Evolutionary conservation across 306 rosid species (phyloP).

Genomic region (Cicer pinnatifidum): DNA sequence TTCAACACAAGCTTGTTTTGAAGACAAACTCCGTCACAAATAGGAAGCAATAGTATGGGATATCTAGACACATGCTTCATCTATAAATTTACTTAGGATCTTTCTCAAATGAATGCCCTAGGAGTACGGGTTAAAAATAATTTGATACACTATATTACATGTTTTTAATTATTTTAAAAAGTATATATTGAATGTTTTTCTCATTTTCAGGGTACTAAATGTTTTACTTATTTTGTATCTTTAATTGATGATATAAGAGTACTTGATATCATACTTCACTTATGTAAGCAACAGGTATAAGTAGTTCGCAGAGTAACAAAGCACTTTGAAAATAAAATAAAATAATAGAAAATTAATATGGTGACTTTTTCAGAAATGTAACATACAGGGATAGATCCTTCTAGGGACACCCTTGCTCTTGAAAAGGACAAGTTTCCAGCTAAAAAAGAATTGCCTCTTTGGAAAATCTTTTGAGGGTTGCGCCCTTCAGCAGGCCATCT

Average conservation of each 20-base stretch:
- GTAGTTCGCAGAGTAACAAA: conserved; percentile 33
- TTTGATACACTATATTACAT: not conserved
- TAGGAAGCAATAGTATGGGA: conserved; percentile 13
- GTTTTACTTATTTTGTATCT: not conserved
- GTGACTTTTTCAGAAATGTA: conserved; percentile 21
- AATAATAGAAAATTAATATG: conserved; percentile 15
- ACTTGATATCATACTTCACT: conserved; percentile 12
- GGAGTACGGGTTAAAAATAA: not conserved
- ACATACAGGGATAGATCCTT: conserved; percentile 93
- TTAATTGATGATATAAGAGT: not conserved
- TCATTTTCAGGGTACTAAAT: conserved; percentile 21
- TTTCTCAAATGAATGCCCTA: conserved; percentile 2
- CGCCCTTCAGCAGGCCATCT: conserved; percentile 91
- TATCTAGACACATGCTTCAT: conserved; percentile 31
- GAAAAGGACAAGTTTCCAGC: conserved; percentile 98
- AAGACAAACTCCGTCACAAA: conserved; percentile 29
- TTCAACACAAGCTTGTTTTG: conserved; percentile 33
- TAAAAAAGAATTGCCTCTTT: conserved; percentile 84
- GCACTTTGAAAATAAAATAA: conserved; percentile 24
- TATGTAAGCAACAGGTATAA: conserved; percentile 28
- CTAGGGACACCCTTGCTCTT: conserved; percentile 91
- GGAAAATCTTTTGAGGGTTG: conserved; percentile 84
- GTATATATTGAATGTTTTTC: not conserved
- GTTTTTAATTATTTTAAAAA: conserved; percentile 1
- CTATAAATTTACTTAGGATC: conserved; percentile 28